These are phyloP conservation scores for Leonotis leonurus DNA, from an alignment of 257 asterid genomes.

Conservation along the genomic window DNA sequence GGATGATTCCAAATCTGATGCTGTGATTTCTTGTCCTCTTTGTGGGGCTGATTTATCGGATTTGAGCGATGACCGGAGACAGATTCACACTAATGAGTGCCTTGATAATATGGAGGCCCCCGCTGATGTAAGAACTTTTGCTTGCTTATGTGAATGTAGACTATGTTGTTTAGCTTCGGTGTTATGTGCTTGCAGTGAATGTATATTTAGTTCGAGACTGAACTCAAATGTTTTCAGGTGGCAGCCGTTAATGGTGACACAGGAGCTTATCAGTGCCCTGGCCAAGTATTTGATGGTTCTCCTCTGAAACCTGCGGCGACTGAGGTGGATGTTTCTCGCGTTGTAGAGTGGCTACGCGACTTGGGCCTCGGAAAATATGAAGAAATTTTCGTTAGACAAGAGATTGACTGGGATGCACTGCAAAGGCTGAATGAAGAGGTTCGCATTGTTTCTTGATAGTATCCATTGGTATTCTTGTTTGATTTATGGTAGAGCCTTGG, in stretches of 20 bases:
- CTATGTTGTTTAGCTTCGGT: not conserved
- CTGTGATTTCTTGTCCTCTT: constrained; percentile 57
- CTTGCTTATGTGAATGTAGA: not conserved
- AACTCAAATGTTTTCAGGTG: constrained; percentile 41
- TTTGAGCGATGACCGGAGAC: constrained; percentile 48
- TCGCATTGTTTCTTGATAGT: not conserved
- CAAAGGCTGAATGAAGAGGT: constrained; percentile 90
- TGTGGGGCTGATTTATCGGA: constrained; percentile 74
- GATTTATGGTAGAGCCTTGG: not conserved
- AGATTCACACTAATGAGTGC: constrained; percentile 76
- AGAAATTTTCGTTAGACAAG: constrained; percentile 60
- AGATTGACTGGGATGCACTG: constrained; percentile 81
- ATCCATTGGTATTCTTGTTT: not conserved
- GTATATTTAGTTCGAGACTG: not conserved
- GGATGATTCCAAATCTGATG: constrained; percentile 13
- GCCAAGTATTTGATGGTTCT: constrained; percentile 60
- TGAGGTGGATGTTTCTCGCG: constrained; percentile 37
- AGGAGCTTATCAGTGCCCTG: constrained; percentile 39
- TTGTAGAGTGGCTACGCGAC: constrained; percentile 60
- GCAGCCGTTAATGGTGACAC: constrained; percentile 27
- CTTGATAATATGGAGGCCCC: constrained; percentile 53
- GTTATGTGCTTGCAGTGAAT: not conserved
- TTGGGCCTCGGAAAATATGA: constrained; percentile 80
- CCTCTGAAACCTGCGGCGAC: constrained; percentile 38
- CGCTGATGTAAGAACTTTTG: constrained; percentile 34